Evolutionary conservation across 805 yeast genomes (phyloP).

Genomic region (Naumovozyma castellii): DNA sequence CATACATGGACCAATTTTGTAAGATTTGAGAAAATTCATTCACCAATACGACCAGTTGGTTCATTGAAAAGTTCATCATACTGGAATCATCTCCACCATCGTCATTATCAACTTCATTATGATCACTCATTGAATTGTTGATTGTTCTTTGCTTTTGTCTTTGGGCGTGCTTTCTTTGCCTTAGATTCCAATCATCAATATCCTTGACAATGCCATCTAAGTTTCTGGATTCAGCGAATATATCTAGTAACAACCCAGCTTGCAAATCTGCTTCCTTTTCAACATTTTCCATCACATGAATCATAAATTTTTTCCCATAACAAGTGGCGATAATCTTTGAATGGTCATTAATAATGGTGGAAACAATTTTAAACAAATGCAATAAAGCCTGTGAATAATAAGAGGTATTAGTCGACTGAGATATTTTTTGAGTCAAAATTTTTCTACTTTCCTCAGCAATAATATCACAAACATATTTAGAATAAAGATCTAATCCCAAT

Average conservation of each 20-base stretch:
- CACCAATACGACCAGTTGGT: slow-evolving; percentile 30
- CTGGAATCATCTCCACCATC: neutral
- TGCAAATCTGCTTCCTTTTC: slow-evolving; percentile 91
- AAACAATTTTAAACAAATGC: slow-evolving; percentile 72
- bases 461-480: slow-evolving; percentile 76
- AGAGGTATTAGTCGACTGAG: slow-evolving; percentile 8
- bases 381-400: slow-evolving; percentile 47
- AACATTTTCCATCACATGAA: slow-evolving; percentile 57
- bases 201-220: slow-evolving; percentile 48
- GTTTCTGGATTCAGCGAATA: slow-evolving; percentile 66
- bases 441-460: slow-evolving; percentile 70
- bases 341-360: slow-evolving; percentile 79
- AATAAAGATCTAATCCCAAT: slow-evolving; percentile 69
- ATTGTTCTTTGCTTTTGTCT: neutral
- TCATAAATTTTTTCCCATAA: slow-evolving; percentile 58
- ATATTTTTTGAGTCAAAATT: slow-evolving; percentile 48
- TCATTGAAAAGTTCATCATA: slow-evolving; percentile 7
- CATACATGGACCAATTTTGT: slow-evolving; percentile 77
- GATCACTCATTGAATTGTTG: neutral
- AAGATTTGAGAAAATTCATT: slow-evolving; percentile 68
- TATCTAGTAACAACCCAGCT: slow-evolving; percentile 73
- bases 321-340: slow-evolving; percentile 64
- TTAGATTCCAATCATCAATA: slow-evolving; percentile 10
- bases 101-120: neutral
- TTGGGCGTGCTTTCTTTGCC: slow-evolving; percentile 2